Conservation (phyloP, 1,139 yeast species). For the Geotrichum citri-aurantii region DNA sequence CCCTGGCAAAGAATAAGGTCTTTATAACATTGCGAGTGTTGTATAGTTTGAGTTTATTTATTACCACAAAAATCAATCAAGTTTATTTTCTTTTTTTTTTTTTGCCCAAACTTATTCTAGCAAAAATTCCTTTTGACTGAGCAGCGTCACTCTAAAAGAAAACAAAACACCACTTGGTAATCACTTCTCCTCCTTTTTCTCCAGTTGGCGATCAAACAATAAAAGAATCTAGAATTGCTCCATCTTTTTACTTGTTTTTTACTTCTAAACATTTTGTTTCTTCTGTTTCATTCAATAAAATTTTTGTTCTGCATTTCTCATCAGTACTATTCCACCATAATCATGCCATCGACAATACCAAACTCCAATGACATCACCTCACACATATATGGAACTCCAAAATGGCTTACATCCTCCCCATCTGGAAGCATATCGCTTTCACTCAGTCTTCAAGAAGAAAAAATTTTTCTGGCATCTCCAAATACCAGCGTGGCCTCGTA, state of each 20-base stretch:
- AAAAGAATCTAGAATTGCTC: not conserved
- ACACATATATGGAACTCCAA: constrained; percentile 1
- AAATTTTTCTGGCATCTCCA: constrained; percentile 10
- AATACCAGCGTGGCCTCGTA: not conserved
- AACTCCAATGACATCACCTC: not conserved
- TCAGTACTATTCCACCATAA: not conserved
- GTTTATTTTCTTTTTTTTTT: no score
- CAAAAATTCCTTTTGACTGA: no score
- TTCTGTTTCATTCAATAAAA: not conserved
- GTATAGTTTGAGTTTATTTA: no score
- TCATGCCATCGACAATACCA: not conserved
- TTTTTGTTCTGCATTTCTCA: not conserved
- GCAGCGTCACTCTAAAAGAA: no score
- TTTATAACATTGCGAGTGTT: no score
- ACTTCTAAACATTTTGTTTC: no score
- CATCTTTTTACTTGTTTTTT: not conserved
- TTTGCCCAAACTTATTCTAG: no score
- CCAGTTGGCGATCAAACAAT: not conserved
- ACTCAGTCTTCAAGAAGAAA: constrained; percentile 7
- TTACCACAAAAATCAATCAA: no score
- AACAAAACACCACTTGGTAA: no score
- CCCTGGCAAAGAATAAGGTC: no score
- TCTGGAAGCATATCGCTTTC: constrained; percentile 1
- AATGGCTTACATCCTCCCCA: constrained; percentile 1
- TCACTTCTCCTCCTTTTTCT: not conserved